phyloP scores from a whole-genome alignment of 2,329 filamentous ascomycete species.

The Ceratocystis destructans region DNA sequence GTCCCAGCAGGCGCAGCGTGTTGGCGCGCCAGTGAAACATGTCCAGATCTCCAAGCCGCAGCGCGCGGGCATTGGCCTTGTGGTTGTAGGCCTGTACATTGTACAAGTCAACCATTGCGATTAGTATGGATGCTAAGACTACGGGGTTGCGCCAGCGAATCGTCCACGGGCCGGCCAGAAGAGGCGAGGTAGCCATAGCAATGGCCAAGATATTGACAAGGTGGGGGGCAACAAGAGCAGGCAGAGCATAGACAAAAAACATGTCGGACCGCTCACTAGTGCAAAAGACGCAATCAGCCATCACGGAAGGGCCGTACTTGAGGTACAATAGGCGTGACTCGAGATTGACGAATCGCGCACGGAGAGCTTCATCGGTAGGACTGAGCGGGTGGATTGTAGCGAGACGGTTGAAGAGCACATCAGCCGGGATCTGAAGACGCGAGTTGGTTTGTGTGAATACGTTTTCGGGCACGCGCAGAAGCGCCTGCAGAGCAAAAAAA shows the following conservation, averaged over 20 bases:
- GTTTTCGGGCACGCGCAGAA: conserved; percentile 64
- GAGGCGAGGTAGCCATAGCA: conserved; percentile 57
- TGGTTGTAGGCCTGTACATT: conserved; percentile 51
- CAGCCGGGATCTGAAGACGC: conserved; percentile 70
- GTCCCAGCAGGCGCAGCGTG: conserved; percentile 45
- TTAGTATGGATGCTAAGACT: conserved; percentile 45
- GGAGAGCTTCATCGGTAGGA: conserved; percentile 48
- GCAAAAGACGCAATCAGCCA: conserved; percentile 75
- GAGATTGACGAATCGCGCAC: conserved; percentile 52
- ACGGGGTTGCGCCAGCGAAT: conserved; percentile 56
- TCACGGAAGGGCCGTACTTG: conserved; percentile 60
- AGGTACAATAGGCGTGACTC: conserved; percentile 70
- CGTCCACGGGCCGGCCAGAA: conserved; percentile 49
- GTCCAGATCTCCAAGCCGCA: conserved; percentile 50
- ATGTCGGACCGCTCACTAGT: conserved; percentile 50
- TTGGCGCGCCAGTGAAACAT: conserved; percentile 59
- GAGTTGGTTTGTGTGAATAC: conserved; percentile 66
- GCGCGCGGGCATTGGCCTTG: conserved; percentile 47
- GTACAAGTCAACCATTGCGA: conserved; percentile 54
- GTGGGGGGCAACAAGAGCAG: conserved; percentile 62
- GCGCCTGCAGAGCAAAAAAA: conserved; percentile 41
- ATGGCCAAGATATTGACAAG: conserved; percentile 60
- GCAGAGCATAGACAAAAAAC: conserved; percentile 71
- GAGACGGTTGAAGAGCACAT: conserved; percentile 71
- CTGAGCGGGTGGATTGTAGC: conserved; percentile 45